Evolutionary conservation across 441 rosid genomes (phyloP), one percentile per base, ranked within the genome.

Genomic region (Oxalis stricta): DNA sequence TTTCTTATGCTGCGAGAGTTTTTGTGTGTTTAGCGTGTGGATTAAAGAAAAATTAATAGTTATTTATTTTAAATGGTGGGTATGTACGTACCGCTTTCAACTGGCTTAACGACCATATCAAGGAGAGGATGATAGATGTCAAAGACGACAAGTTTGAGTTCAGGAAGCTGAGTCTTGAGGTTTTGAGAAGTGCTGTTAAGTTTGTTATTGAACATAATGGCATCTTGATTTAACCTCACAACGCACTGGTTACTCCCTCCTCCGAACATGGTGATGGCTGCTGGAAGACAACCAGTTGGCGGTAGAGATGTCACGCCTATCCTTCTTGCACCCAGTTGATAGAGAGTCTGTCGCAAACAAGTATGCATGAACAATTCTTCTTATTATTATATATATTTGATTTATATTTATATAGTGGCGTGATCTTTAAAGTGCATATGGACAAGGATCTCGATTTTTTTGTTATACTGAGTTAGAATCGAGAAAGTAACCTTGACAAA

Each of bases 281-380:
- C 99, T 0, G 94, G 99, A 58, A 91, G 60, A 69, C 95, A 86
- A 41, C 99, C 95, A 10, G 67, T 59, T 40, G 96, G 99, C 15
- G 99, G 95, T 44, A 91, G 67, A 41, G 54, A 63, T 52, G 88
- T 83, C 56, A 81, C 91, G 48, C 95, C 96, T 5, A 83, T 64
- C 56, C 86, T 86, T 69, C 95, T 67, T 30, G 73, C 96, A 68
- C 96, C 95, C 38, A 71, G 55, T 49, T 55, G 65, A 48, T 81
- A 75, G 49, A 91, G 73, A 63, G 64, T 77, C 96, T 91, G 82
- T 66, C 38, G 53, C 53, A 56, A 42, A 53, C 50, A 49, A 51
- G 19, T 53, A 37, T 59, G 41, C 53, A 52, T 55, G 51, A 34
- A 41, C n/a, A n/a, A n/a, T n/a, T n/a, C n/a, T n/a, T n/a, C n/a